phyloP scores from a whole-genome alignment of 352 stramenopile genomes.

The Phytopythium delawarense region DNA sequence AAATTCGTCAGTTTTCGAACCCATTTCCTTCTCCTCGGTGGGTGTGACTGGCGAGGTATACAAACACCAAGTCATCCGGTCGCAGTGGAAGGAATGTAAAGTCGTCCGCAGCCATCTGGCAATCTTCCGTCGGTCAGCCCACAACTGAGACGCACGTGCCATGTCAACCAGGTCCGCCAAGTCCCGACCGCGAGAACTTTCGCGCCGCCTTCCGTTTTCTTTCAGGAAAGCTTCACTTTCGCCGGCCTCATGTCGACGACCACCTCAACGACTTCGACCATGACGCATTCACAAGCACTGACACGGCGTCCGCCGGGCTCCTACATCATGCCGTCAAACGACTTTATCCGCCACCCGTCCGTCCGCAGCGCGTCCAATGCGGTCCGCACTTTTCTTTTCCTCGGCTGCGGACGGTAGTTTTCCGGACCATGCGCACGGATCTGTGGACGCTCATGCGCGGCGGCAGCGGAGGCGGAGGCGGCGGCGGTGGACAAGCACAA shows the following conservation, averaged over 20 bases:
- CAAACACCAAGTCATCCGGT: neutral
- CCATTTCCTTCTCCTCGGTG: neutral
- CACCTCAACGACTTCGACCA: slow-evolving; percentile 1
- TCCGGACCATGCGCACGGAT: slow-evolving; percentile 8
- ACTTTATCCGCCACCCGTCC: too few species aligned
- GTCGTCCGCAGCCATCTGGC: neutral
- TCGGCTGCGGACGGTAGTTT: slow-evolving; percentile 1
- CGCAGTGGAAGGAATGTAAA: neutral
- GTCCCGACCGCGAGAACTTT: slow-evolving; percentile 2
- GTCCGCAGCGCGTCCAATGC: neutral
- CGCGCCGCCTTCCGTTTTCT: neutral
- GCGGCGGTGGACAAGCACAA: neutral
- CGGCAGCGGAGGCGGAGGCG: neutral
- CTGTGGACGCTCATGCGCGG: slow-evolving; percentile 8
- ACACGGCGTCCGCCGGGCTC: neutral
- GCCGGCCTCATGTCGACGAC: neutral
- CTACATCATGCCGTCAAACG: too few species aligned
- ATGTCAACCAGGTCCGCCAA: neutral
- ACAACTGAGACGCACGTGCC: neutral
- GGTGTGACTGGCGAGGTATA: neutral
- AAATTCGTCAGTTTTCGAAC: neutral
- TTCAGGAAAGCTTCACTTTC: neutral
- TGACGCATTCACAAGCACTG: neutral
- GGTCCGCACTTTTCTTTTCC: neutral
- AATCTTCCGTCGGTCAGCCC: too few species aligned